Base-by-base conservation (phyloP, 345 rosid genomes). In the Lumnitzera racemosa region DNA sequence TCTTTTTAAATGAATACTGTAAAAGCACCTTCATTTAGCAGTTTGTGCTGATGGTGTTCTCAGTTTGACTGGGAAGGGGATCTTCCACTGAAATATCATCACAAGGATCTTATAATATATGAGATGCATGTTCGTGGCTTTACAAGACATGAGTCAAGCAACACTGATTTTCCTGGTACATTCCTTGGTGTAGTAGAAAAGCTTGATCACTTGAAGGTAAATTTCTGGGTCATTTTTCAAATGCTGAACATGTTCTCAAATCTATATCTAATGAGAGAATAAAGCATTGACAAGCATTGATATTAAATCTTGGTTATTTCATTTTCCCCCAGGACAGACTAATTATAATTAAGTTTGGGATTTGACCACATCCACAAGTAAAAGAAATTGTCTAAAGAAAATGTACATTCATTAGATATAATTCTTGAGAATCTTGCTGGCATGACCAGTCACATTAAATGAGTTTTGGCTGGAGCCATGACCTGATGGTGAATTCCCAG, bases 21-120 rank as follows among this genome's bases (percentile, higher is more conserved):
- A 9, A 36, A 36, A 36, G 3, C 55, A 17, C 55, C 1, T 16
- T 52, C 24, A 52, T 52, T 52, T 52, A 52, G 25, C 55, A 11
- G 51, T 59, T 64, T 72, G 49, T 11, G 47, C 47, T n/a, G 67
- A 64, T 66, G 43, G 29, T 55, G 14, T 76, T 54, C 74, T 62
- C 83, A 92, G 98, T 87, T 92, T 81, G 96, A 92, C 63, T 92
- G 98, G 98, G 96, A 92, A 67, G 98, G 98, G 58, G 98, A 92
- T 83, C 77, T 89, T 67, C 96, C 82, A 31, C 72, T 82, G 79
- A 83, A 76, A 81, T 67, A 80, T 63, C 83, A 79, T 27, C 88
- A 80, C 55, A 87, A 74, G 73, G 91, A 92, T 70, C 84, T 89
- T 58, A 76, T 92, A n/a, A 70, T 89, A 58, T 92, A 89, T 70